Evolutionary conservation across 306 rosid genomes (phyloP), one percentile per base, ranked within the genome.

Genomic region (Quercus parvula): DNA sequence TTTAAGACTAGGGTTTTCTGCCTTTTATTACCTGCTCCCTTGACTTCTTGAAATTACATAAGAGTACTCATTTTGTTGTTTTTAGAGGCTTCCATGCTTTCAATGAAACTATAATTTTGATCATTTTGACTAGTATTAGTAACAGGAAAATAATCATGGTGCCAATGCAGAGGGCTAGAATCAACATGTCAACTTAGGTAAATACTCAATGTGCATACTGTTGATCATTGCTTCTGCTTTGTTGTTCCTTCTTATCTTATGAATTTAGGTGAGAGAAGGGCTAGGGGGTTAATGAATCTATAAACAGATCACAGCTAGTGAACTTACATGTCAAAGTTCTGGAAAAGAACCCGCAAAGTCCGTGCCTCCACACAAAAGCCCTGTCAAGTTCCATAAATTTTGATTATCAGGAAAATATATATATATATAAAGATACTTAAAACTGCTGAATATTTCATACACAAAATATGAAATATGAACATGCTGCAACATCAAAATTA

Each of bases 341-440:
- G 94, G 83, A 91, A 94, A 83, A 94, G 99, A 84, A 90, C 85
- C 84, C 85, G 90, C 89, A 94, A 74, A 27, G 97, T 92, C 71
- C 99, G 88, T 70, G 97, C 95, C 86, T 94, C 99, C 78, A 94
- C 87, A 80, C 99, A 94, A 84, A 94, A 94, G 20, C 97, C 97
- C 99, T 94, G 84, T 82, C 82, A 81, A 79, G 78, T 73, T 86
- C 73, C 79, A 83, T 71, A 78, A 79, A 64, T 64, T 76, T 63
- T 19, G 38, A 76, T 61, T 44, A 75, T 87, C 52, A 85, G 70
- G 72, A 78, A 56, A 59, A 41, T 1, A 38, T 38, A 41, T 1
- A 38, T 38, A 41, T 41, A 72, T 71, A 67, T 55, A 44, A 31
- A 64, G 14, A 70, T 58, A 28, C 46, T 67, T 55, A 22, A 22